phyloP scores from a whole-genome alignment of 148 eudicot species.

The Polygonum maritimum region DNA sequence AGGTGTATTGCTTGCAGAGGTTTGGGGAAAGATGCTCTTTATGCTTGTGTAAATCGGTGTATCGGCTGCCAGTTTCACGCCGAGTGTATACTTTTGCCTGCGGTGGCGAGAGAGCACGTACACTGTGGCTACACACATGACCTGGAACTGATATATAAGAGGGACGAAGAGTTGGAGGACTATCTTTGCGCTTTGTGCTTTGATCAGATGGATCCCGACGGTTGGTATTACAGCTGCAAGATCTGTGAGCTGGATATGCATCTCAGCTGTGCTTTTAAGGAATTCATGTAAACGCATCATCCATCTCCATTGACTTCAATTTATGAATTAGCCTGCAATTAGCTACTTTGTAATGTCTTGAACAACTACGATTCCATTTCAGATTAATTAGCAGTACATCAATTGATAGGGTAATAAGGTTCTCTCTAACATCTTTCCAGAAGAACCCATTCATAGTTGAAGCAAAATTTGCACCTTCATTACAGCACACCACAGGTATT shows the following conservation, averaged over 20 bases:
- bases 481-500: neutral
- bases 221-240: neutral
- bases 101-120: neutral
- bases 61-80: neutral
- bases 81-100: neutral
- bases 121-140: neutral
- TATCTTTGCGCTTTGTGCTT: neutral
- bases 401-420: too few relatives aligned
- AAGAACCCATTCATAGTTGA: neutral
- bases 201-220: neutral
- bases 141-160: neutral
- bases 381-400: too few relatives aligned
- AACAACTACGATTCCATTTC: too few relatives aligned
- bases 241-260: neutral
- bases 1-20: neutral
- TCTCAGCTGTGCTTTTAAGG: neutral
- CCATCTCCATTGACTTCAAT: too few relatives aligned
- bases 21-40: neutral
- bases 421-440: neutral
- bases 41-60: neutral
- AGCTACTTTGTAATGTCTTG: too few relatives aligned
- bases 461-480: neutral
- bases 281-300: neutral
- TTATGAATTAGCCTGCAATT: too few relatives aligned
- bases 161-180: neutral